phyloP scores from a whole-genome alignment of 2,329 filamentous ascomycete genomes.

The Colletotrichum spaethianum region DNA sequence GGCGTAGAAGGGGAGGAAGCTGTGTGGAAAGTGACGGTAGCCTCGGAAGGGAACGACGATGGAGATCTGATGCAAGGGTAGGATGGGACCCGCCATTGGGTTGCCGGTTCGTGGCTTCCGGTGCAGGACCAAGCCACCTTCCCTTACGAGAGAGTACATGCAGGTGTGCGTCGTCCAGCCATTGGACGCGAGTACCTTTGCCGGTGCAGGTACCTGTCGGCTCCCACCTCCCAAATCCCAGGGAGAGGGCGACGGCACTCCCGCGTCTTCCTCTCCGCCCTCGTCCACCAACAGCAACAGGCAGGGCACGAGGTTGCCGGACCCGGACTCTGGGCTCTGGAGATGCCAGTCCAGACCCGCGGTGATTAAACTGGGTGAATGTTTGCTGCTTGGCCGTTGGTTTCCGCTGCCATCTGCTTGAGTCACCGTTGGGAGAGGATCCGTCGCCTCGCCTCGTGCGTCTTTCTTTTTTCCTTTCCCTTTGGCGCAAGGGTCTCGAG shows the following conservation, averaged over 20 bases:
- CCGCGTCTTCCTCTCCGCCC: background rate
- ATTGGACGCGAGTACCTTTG: background rate
- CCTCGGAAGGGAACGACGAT: conserved; percentile 30
- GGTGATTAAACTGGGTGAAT: background rate
- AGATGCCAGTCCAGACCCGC: background rate
- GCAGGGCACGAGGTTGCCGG: background rate
- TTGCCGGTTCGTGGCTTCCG: conserved; percentile 34
- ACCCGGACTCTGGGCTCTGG: background rate
- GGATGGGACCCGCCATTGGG: conserved; percentile 25
- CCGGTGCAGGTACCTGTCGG: background rate
- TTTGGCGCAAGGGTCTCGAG: conserved; percentile 22
- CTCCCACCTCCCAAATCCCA: background rate
- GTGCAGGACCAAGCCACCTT: background rate
- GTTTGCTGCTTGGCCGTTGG: background rate
- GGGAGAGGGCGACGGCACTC: conserved; percentile 4
- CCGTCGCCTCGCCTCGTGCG: background rate
- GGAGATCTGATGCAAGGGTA: conserved; percentile 38
- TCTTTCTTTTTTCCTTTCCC: conserved; percentile 20
- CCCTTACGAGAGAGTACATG: background rate
- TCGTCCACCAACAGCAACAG: background rate
- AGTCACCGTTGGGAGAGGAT: background rate
- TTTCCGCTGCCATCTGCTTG: background rate
- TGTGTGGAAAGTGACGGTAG: conserved; percentile 34
- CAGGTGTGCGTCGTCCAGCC: background rate
- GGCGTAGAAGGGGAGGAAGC: background rate